phyloP scores from a whole-genome alignment of 257 asterid genomes.

The Gentiana dahurica region DNA sequence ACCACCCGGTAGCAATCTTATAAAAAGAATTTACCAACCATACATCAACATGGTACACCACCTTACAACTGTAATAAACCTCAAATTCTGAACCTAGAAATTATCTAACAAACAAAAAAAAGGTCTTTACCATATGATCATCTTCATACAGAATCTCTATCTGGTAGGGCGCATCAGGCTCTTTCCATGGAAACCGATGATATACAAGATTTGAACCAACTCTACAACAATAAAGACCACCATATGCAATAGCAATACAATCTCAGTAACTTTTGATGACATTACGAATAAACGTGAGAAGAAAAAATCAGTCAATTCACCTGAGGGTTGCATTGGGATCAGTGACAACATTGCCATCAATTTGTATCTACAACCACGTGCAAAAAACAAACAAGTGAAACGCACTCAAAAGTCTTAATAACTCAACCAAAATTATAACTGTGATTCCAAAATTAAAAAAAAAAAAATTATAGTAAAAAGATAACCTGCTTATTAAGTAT shows the following conservation, averaged over 20 bases:
- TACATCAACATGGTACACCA: not conserved
- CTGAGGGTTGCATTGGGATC: conserved; percentile 58
- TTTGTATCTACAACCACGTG: conserved; percentile 39
- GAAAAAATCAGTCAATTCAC: conserved; percentile 15
- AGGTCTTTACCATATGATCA: conserved; percentile 47
- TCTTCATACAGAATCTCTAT: conserved; percentile 67
- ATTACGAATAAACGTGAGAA: not conserved
- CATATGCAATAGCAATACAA: too few relatives aligned
- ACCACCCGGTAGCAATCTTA: too few relatives aligned
- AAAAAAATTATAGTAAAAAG: not conserved
- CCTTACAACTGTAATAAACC: not conserved
- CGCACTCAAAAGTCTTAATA: not conserved
- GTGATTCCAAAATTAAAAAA: too few relatives aligned
- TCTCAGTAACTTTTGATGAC: not conserved
- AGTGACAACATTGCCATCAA: conserved; percentile 49
- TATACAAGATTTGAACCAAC: conserved; percentile 53
- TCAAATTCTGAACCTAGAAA: not conserved
- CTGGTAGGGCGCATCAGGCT: conserved; percentile 79
- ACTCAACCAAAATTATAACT: not conserved
- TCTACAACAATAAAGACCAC: conserved; percentile 22
- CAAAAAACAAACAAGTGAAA: not conserved
- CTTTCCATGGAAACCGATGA: conserved; percentile 91
- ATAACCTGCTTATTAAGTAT: conserved; percentile 45
- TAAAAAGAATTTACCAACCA: too few relatives aligned
- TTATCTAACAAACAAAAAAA: not conserved